Evolutionary conservation across 306 rosid genomes (phyloP).

Genomic region (Alnus rubra): DNA sequence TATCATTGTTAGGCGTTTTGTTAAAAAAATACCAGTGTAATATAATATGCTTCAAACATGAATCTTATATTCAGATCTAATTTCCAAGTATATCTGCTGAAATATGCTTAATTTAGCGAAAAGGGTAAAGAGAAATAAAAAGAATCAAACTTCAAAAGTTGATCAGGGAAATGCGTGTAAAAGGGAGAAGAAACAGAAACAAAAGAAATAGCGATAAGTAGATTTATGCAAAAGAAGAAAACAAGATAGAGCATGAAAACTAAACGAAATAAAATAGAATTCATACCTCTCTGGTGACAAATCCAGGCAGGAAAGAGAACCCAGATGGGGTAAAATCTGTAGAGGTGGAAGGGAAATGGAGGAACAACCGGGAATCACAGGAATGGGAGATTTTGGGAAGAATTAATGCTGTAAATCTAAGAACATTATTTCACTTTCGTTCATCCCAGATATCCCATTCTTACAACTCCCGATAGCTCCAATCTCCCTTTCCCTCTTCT

Average conservation of each 20-base stretch:
- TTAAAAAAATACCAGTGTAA: no score
- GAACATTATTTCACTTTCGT: background rate
- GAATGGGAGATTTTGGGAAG: slow-evolving; percentile 63
- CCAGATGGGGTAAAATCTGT: background rate
- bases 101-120: no score
- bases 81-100: no score
- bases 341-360: slow-evolving; percentile 48
- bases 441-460: slow-evolving; percentile 55
- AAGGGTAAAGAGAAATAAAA: no score
- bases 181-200: no score
- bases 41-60: no score
- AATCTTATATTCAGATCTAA: no score
- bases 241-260: background rate
- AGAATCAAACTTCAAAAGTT: no score
- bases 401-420: background rate
- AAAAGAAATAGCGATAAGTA: background rate
- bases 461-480: slow-evolving; percentile 42
- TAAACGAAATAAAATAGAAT: background rate
- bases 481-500: slow-evolving; percentile 52
- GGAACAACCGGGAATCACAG: slow-evolving; percentile 44
- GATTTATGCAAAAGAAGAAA: background rate
- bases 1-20: no score
- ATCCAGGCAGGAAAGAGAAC: background rate
- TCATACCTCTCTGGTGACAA: background rate
- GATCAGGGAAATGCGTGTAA: no score